Conservation (phyloP, 1,284 basidiomycete genomes). For the Malassezia yamatoensis region DNA sequence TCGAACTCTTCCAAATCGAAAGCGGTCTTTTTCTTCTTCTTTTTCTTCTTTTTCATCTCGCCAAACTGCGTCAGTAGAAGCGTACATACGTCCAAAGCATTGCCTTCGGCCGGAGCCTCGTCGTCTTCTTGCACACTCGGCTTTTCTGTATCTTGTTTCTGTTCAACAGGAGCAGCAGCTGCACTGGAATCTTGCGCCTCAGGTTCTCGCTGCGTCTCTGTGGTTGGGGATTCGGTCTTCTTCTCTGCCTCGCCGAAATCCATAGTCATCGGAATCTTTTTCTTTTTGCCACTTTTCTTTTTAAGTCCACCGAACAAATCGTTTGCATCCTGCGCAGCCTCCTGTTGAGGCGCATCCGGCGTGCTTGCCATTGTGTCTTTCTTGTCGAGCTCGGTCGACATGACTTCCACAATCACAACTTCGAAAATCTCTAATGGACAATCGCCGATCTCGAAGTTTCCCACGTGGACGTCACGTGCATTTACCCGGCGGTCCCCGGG, state of each 20-base stretch:
- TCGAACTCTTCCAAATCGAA: conserved; percentile 49
- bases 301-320: conserved; percentile 77
- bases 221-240: neutral
- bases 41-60: conserved; percentile 53
- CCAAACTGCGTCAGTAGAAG: conserved; percentile 47
- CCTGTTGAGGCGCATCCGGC: conserved; percentile 1
- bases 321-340: conserved; percentile 57
- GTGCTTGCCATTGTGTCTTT: conserved; percentile 17
- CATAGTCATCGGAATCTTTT: conserved; percentile 66
- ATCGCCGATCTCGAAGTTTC: conserved; percentile 24
- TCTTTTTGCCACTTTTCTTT: conserved; percentile 81
- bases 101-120: conserved; percentile 13
- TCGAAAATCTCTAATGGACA: neutral
- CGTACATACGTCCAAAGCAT: conserved; percentile 42
- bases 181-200: neutral
- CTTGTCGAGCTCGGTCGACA: conserved; percentile 16
- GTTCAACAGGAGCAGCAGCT: neutral
- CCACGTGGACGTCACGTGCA: conserved; percentile 17
- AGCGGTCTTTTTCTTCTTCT: conserved; percentile 46
- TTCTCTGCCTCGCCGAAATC: conserved; percentile 54
- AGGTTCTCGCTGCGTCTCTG: neutral
- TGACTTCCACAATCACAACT: neutral
- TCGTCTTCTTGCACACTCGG: conserved; percentile 12
- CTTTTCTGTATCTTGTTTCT: neutral
- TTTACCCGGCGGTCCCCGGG: conserved; percentile 16